Evolutionary conservation across 2,329 filamentous ascomycete species (phyloP), one percentile per base, ranked within the genome.

Genomic region (Neopestalotiopsis clavispora): DNA sequence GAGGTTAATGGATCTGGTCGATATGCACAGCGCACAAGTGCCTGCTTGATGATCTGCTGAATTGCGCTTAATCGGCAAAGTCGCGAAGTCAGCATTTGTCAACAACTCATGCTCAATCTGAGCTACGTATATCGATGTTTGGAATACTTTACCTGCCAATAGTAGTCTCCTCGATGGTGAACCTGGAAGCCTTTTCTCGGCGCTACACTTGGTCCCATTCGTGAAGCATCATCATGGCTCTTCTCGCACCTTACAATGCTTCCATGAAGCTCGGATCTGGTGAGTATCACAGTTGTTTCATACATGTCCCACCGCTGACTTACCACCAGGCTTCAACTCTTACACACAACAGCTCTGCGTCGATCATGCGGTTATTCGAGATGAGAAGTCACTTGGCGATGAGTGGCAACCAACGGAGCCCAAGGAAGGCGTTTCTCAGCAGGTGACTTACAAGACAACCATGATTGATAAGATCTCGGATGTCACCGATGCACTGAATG

Each of bases 401-500:
- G 34, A 60, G 4, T 38, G 28, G 9, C 7, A 14, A 12, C 28
- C 34, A 17, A 7, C 14, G 3, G n/a, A 28, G n/a, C 7, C 58
- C 14, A 20, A 60, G 58, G 58, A 10, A 38, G 34, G 58, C 58
- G 58, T 60, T 32, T 32, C 58, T 17, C 58, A 60, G 58, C 34
- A 32, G 7, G 58, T 60, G 17, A 14, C 58, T 14, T 60, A 60
- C 23, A 60, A 60, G 58, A 60, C 58, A 13, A 60, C 58, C 58
- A 60, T 60, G 58, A 60, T 60, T 60, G 58, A 60, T 20, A 60
- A 60, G 23, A 23, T 60, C 28, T 60, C 58, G 28, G 58, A 60
- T 60, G 58, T 60, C 23, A 60, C 58, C 23, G 28, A 60, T 28
- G 58, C 58, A 32, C n/a, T 60, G 58, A 60, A 60, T 38, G 58